Evolutionary conservation across 148 eudicot species (phyloP), one percentile per base, ranked within the genome.

Genomic region (Chenopodium quinoa): DNA sequence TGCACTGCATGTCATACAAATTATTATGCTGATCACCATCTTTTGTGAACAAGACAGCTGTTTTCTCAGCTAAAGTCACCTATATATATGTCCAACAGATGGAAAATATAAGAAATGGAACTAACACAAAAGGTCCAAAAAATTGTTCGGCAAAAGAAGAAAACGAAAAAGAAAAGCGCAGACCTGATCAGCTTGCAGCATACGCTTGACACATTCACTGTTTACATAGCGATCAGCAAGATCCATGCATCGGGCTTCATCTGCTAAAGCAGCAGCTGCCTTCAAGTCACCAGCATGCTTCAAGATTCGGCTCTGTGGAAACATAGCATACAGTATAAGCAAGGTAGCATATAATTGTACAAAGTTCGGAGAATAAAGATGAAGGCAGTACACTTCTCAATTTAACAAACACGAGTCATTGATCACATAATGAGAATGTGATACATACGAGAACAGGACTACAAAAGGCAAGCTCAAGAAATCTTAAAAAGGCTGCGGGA

Each of bases 181-280:
- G 46, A 97, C 99, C 95, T 97, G 97, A 90, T 97, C 98, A 76
- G 99, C 99, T 86, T 97, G 94, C 76, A 97, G 88, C 98, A 97
- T 92, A 67, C 98, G 97, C 87, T 97, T 97, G 79, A 97, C 97
- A 87, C 98, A 92, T 82, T 91, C 91, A 89, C 98, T 97, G 73
- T 97, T 97, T 48, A 94, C 69, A 73, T 94, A 97, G 81, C 99
- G 98, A 91, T 97, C 99, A 66, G 99, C 98, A 82, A 97, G 99
- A 90, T 97, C 99, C 99, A 94, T 92, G 83, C 98, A 90, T 72
- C 99, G 92, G 77, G 99, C 99, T 91, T 97, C 99, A 84, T 97
- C 99, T 70, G 99, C 99, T 91, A 94, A 90, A 82, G 98, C 88
- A 85, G 99, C 98, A 80, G 99, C 99, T 50, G 98, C 99, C 58